These are phyloP conservation scores for Chlamydomonas reinhardtii DNA, from an alignment of 163 green algal genomes.

Conservation along the genomic window DNA sequence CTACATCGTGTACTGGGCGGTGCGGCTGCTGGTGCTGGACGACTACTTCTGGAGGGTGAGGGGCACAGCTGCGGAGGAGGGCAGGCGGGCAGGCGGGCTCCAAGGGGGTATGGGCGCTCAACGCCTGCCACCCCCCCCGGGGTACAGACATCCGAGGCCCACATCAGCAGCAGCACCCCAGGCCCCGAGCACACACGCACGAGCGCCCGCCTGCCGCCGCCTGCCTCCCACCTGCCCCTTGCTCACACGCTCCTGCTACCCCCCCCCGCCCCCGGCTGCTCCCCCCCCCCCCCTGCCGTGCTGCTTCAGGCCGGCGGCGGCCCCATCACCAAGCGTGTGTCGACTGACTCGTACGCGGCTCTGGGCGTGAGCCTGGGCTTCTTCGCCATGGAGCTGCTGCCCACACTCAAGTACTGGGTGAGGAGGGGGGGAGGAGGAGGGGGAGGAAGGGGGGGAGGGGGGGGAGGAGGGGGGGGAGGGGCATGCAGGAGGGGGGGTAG, in stretches of 20 bases:
- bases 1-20: conserved; percentile 21
- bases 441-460: background rate
- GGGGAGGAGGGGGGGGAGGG: background rate
- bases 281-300: background rate
- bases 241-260: too few species aligned
- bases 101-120: too few species aligned
- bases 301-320: background rate
- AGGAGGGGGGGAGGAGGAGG: background rate
- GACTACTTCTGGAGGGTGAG: conserved; percentile 26
- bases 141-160: too few species aligned
- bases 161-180: too few species aligned
- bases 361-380: conserved; percentile 34
- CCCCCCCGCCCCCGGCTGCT: background rate
- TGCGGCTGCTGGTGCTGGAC: background rate
- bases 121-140: too few species aligned
- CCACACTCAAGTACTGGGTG: conserved; percentile 45
- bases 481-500: too few species aligned
- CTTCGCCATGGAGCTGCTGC: conserved; percentile 27
- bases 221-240: too few species aligned
- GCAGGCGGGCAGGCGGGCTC: too few species aligned
- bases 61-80: background rate
- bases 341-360: background rate
- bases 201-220: too few species aligned
- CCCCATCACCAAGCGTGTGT: background rate
- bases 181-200: too few species aligned